Evolutionary conservation across 306 rosid genomes (phyloP).

Genomic region (Benincasa hispida): DNA sequence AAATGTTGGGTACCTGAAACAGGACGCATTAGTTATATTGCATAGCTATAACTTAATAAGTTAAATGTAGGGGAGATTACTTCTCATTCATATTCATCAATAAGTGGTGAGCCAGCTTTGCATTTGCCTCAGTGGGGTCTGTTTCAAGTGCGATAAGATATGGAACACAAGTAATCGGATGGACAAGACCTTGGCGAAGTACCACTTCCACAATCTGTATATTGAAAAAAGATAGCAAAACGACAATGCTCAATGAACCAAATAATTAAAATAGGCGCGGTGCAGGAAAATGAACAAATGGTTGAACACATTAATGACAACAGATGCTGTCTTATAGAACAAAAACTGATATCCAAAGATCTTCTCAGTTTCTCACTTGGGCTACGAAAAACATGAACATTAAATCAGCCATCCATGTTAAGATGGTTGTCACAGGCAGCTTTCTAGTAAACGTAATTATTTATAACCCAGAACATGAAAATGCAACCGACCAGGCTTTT

Average conservation of each 20-base stretch:
- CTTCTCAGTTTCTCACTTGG: neutral
- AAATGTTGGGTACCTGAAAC: constrained; percentile 92
- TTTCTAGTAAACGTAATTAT: neutral
- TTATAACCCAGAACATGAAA: neutral
- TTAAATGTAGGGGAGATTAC: constrained; percentile 27
- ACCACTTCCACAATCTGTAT: constrained; percentile 91
- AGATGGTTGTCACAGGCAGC: neutral
- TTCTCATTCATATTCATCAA: constrained; percentile 95
- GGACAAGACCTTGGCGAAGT: constrained; percentile 98
- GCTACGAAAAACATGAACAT: neutral
- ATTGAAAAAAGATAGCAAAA: neutral
- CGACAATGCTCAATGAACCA: neutral
- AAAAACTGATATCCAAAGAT: neutral
- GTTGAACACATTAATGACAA: neutral
- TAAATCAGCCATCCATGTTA: neutral
- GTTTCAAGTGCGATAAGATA: constrained; percentile 94
- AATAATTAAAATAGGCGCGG: neutral
- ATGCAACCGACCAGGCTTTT: constrained; percentile 14
- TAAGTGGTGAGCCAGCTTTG: constrained; percentile 88
- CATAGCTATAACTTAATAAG: constrained; percentile 6
- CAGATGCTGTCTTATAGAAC: neutral
- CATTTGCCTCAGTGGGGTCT: constrained; percentile 73
- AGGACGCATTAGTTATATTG: constrained; percentile 20
- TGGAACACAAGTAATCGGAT: constrained; percentile 98
- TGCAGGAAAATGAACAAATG: neutral